These are phyloP conservation scores for Zymoseptoria crescenta DNA, from an alignment of 2,329 filamentous ascomycete genomes.

Conservation along the genomic window DNA sequence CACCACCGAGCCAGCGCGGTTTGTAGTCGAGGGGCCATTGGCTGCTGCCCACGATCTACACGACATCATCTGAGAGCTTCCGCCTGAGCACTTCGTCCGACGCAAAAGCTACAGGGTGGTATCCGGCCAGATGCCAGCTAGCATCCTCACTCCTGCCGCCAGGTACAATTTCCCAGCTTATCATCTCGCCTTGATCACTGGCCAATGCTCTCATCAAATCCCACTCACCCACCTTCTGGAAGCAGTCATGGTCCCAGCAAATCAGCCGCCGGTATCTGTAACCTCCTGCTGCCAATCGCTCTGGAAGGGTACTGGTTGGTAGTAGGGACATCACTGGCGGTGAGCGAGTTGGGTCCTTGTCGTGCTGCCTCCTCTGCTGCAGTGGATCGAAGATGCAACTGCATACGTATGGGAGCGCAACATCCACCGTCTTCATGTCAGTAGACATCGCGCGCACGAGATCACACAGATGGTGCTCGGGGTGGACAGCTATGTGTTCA, in stretches of 20 bases:
- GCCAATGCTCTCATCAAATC: slow-evolving; percentile 8
- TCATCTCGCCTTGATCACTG: slow-evolving; percentile 5
- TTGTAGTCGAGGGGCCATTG: no score
- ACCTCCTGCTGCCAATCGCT: slow-evolving; percentile 10
- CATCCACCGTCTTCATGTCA: slow-evolving; percentile 15
- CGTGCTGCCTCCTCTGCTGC: background rate
- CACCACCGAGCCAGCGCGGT: no score
- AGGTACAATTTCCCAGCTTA: slow-evolving; percentile 16
- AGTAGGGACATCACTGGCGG: slow-evolving; percentile 7
- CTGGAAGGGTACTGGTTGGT: slow-evolving; percentile 10
- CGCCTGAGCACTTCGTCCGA: no score
- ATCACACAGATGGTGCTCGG: slow-evolving; percentile 17
- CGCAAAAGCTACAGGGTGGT: slow-evolving; percentile 11
- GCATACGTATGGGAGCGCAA: slow-evolving; percentile 19
- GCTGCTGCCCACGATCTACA: no score
- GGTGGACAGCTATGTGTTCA: slow-evolving; percentile 9
- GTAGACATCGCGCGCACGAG: slow-evolving; percentile 13
- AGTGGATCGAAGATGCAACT: slow-evolving; percentile 9
- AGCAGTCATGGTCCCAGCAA: slow-evolving; percentile 6
- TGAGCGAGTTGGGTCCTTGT: no score
- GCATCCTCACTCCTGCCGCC: background rate
- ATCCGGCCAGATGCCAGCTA: slow-evolving; percentile 16
- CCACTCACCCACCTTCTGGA: slow-evolving; percentile 13
- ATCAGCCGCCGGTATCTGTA: slow-evolving; percentile 17
- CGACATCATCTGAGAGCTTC: no score